Evolutionary conservation across 2,329 filamentous ascomycete species (phyloP).

Genomic region (Graphilbum fragrans): DNA sequence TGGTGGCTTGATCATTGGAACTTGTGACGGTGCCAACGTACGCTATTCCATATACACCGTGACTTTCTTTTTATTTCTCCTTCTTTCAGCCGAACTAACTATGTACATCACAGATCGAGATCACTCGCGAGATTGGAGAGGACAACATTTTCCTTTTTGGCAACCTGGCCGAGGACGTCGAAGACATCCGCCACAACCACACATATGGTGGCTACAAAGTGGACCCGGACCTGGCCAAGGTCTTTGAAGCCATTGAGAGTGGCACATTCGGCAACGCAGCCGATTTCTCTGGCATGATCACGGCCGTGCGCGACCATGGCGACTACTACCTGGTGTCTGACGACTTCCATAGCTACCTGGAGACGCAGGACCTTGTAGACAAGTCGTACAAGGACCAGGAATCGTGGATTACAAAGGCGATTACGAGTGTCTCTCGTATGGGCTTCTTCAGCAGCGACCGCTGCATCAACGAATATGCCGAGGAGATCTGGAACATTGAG

Average conservation of each 20-base stretch:
- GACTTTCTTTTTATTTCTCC: neutral
- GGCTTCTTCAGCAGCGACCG: constrained; percentile 94
- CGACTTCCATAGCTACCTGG: constrained; percentile 89
- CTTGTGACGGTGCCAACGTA: constrained; percentile 94
- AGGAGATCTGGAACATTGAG: constrained; percentile 95
- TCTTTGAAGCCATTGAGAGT: constrained; percentile 72
- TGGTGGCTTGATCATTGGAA: constrained; percentile 92
- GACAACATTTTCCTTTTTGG: constrained; percentile 98
- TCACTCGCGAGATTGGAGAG: constrained; percentile 91
- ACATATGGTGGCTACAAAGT: constrained; percentile 70
- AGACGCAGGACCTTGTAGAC: constrained; percentile 84
- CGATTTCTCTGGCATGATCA: constrained; percentile 72
- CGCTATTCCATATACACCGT: constrained; percentile 31
- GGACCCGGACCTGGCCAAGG: constrained; percentile 63
- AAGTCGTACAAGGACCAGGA: constrained; percentile 87
- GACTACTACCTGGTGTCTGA: constrained; percentile 98
- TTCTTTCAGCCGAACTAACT: constrained; percentile 6
- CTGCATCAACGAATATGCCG: constrained; percentile 95
- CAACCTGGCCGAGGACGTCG: constrained; percentile 89
- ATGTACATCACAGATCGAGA: constrained; percentile 73
- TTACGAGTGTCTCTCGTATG: constrained; percentile 82
- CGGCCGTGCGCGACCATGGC: constrained; percentile 79
- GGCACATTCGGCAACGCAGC: constrained; percentile 70
- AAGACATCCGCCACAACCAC: constrained; percentile 85
- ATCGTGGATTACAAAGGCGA: constrained; percentile 83